Percentiles rank a stretch among this genome's conserved stretches.
phyloP scores from a whole-genome alignment of 2,329 filamentous ascomycete species.

The Didymella lethalis region DNA sequence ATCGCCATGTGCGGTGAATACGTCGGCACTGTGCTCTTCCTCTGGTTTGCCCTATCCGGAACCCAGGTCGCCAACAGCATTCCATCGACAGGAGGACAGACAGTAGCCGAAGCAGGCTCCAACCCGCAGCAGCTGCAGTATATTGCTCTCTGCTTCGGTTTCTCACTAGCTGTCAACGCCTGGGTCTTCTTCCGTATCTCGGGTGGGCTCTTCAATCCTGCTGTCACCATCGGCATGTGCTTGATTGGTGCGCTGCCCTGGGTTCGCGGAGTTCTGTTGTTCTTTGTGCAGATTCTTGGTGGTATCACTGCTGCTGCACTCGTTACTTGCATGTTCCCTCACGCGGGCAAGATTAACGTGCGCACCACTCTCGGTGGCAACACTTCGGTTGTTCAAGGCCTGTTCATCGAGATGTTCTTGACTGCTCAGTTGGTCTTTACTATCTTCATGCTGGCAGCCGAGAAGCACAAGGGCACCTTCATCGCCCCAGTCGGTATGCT shows the following conservation, averaged over 20 bases:
- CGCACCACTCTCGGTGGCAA: slow-evolving; percentile 23
- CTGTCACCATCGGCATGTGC: slow-evolving; percentile 46
- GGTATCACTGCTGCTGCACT: slow-evolving; percentile 39
- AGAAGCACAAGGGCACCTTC: slow-evolving; percentile 65
- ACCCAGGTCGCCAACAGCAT: slow-evolving; percentile 52
- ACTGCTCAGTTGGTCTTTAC: slow-evolving; percentile 45
- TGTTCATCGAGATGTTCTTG: slow-evolving; percentile 33
- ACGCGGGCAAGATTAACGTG: slow-evolving; percentile 29
- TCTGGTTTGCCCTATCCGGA: slow-evolving; percentile 52
- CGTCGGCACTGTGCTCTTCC: slow-evolving; percentile 52
- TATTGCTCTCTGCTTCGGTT: slow-evolving; percentile 52
- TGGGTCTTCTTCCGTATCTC: slow-evolving; percentile 46
- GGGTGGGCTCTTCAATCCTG: slow-evolving; percentile 39
- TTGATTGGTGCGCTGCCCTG: slow-evolving; percentile 27
- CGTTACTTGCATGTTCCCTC: slow-evolving; percentile 37
- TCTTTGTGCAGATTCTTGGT: slow-evolving; percentile 35
- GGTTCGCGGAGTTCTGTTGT: slow-evolving; percentile 27
- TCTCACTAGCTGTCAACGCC: slow-evolving; percentile 53
- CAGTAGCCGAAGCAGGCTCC: slow-evolving; percentile 32
- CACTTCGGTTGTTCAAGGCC: slow-evolving; percentile 30
- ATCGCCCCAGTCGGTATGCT: slow-evolving; percentile 68
- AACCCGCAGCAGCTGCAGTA: slow-evolving; percentile 51
- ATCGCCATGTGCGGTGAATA: slow-evolving; percentile 46
- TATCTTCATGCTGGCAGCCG: slow-evolving; percentile 66
- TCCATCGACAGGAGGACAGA: slow-evolving; percentile 29